Evolutionary conservation across 129 eudicot genomes (phyloP).

Genomic region (Apium graveolens): DNA sequence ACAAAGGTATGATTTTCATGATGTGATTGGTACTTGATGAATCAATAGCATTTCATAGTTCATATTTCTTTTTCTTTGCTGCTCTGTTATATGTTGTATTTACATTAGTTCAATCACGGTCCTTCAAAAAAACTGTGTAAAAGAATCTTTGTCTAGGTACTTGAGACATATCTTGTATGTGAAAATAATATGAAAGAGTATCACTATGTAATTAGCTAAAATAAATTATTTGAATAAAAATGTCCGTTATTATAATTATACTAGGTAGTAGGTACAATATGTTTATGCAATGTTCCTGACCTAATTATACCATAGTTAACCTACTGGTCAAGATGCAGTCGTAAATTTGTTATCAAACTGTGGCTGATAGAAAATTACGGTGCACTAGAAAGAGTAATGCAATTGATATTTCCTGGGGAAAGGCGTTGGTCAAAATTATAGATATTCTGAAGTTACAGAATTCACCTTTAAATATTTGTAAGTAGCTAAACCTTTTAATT

Average conservation of each 20-base stretch:
- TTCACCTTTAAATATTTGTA: not conserved
- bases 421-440: not conserved
- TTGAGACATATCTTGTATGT: not conserved
- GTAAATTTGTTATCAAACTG: not conserved
- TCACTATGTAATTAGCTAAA: not conserved
- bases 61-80: not conserved
- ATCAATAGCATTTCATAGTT: not conserved
- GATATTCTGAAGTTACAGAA: not conserved
- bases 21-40: not conserved
- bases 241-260: not conserved
- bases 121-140: not conserved
- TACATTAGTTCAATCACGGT: not conserved
- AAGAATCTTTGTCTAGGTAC: not conserved
- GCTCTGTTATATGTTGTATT: not conserved
- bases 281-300: not conserved
- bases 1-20: constrained; percentile 43
- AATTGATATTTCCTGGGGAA: not conserved
- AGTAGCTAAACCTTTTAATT: not conserved
- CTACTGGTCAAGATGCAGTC: not conserved
- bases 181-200: not conserved
- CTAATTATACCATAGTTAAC: not conserved
- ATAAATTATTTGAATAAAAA: not conserved
- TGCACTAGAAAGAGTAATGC: not conserved
- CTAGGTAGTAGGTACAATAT: not conserved
- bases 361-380: not conserved